Percentiles rank a stretch among this genome's conserved stretches.
Evolutionary conservation across 2,329 filamentous ascomycete genomes (phyloP).

Genomic region (Sclerotinia sclerotiorum): DNA sequence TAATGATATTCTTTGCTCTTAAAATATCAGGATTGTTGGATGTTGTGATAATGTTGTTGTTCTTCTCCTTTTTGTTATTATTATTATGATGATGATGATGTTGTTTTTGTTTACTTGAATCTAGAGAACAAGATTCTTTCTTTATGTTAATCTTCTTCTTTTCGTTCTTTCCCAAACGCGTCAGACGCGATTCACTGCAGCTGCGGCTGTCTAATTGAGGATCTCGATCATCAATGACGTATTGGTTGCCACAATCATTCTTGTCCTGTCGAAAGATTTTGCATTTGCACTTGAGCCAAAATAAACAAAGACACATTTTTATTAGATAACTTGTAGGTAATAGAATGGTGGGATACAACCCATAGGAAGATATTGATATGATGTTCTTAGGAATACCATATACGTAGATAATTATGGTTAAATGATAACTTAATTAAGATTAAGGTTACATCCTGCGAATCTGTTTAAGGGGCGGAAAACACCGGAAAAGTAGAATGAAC

Average conservation of each 20-base stretch:
- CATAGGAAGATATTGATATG: too few relatives aligned
- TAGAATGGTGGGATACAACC: too few relatives aligned
- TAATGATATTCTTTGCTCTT: not conserved
- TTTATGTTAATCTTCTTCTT: not conserved
- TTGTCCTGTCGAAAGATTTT: not conserved
- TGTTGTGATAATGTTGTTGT: not conserved
- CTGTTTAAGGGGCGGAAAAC: too few relatives aligned
- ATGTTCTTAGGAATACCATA: not conserved
- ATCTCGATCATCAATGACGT: not conserved
- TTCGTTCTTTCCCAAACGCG: not conserved
- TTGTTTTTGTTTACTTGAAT: not conserved
- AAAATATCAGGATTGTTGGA: not conserved
- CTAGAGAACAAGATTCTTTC: not conserved
- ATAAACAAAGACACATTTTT: slow-evolving; percentile 3
- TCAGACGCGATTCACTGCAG: not conserved
- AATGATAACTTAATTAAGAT: too few relatives aligned
- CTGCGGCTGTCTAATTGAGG: not conserved
- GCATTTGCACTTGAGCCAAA: slow-evolving; percentile 5
- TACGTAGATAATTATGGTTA: too few relatives aligned
- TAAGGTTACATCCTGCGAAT: not conserved
- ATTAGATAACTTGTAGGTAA: not conserved
- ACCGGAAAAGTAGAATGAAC: not conserved
- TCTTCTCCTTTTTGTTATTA: not conserved
- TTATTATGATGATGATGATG: not conserved
- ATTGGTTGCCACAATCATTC: not conserved